Base-by-base conservation (phyloP, 163 green algal genomes). In the Trebouxia gelatinosa region DNA sequence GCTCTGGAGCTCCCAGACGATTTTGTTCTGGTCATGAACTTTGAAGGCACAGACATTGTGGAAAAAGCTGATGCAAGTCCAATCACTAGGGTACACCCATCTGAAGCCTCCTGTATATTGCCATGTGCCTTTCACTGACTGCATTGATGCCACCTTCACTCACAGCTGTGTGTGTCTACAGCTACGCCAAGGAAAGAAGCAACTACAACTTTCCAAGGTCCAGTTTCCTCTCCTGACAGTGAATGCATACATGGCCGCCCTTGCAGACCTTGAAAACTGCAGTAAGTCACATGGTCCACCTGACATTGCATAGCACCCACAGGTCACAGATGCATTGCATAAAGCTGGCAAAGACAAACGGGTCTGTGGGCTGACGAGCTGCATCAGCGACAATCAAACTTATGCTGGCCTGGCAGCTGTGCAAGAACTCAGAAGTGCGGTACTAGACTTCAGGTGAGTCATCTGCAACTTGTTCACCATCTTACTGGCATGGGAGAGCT, bases 361-460 rank as follows among this genome's bases (percentile, higher is more conserved):
- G 0, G 87, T 92, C 29, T 39, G 46, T 0, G 91, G 89, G 11
- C 26, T 95, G 51, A 46, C 93, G 29, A 79, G 81, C 0, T 51
- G 84, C 26, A 28, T 93, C 57, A 86, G 87, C 5, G 66, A 13
- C 17, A 50, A 80, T 5, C 81, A 87, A n/a, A 48, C 74, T 21
- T 82, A 90, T 51, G 74, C 74, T 11, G 90, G 89, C n/a, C 75
- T 93, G 59, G 90, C 90, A 23, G 87, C 89, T 64, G 80, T 90
- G n/a, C 87, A 93, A 84, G 85, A 92, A 75, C 77, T 92, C 67
- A 70, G 87, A 1, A 78, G 83, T n/a, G 86, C 84, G 0, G 70
- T 92, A 5, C 28, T 80, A 0, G 68, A 83, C 39, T 94, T 94
- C 82, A 87, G 86, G 68, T 84, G 39, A n/a, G 67, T 38, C 6